These are phyloP conservation scores for Fusarium nodosum DNA, from an alignment of 2,329 filamentous ascomycete species.

Conservation along the genomic window DNA sequence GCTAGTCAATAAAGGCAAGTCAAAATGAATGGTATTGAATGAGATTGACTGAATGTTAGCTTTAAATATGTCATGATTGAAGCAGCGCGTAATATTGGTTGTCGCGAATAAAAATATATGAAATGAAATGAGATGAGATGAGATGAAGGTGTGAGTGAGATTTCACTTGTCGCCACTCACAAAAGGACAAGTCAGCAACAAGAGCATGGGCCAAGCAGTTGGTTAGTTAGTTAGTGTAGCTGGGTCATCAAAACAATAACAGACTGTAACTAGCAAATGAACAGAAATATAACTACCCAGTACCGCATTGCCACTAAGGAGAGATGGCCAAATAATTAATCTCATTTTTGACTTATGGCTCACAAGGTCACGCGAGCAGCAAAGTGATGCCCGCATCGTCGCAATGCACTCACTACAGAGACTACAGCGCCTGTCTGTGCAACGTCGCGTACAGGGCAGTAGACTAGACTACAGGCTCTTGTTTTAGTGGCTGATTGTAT, in stretches of 20 bases:
- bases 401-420: neutral
- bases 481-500: neutral
- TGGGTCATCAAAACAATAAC: neutral
- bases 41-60: no score
- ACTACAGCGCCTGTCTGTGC: no score
- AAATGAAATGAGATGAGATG: neutral
- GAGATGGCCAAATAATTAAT: neutral
- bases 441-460: neutral
- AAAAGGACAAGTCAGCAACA: constrained; percentile 8
- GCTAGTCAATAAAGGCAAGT: no score
- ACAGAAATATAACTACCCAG: rapidly evolving
- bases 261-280: neutral
- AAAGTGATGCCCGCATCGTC: no score
- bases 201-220: neutral
- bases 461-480: neutral
- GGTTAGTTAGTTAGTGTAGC: neutral
- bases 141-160: neutral
- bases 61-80: no score
- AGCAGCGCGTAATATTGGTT: no score
- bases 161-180: constrained; percentile 9
- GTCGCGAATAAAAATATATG: no score
- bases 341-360: neutral
- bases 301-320: neutral
- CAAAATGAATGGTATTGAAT: no score
- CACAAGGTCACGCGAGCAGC: no score